A percentile compares a stretch with the other conserved stretches of the same genome.
Conservation (phyloP, 352 stramenopile genomes). For the Globisporangium uncinulatum region DNA sequence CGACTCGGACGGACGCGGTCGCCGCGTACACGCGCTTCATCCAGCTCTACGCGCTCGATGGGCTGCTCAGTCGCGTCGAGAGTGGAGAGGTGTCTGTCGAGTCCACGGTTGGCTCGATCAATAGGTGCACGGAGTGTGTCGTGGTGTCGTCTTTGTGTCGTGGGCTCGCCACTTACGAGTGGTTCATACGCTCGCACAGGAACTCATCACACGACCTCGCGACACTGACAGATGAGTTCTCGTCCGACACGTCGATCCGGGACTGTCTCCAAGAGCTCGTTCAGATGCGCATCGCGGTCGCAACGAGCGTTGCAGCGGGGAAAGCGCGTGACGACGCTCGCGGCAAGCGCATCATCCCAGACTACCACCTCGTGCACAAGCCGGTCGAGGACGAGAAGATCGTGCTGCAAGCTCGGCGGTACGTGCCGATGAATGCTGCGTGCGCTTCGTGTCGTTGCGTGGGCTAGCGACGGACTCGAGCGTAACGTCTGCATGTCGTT, state of each 20-base stretch:
- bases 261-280: slow-evolving; percentile 66
- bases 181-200: slow-evolving; percentile 9
- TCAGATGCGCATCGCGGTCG: slow-evolving; percentile 38
- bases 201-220: slow-evolving; percentile 24
- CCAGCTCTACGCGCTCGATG: slow-evolving; percentile 65
- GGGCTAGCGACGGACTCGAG: background rate
- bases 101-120: slow-evolving; percentile 19
- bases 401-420: slow-evolving; percentile 46
- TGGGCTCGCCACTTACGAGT: background rate
- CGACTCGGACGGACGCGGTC: slow-evolving; percentile 46
- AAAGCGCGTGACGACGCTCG: slow-evolving; percentile 72
- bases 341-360: slow-evolving; percentile 56
- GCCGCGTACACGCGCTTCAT: slow-evolving; percentile 83
- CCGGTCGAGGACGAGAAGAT: slow-evolving; percentile 33
- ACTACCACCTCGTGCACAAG: slow-evolving; percentile 70
- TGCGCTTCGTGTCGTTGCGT: too few relatives aligned
- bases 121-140: slow-evolving; percentile 20
- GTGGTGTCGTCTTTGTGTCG: background rate
- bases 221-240: slow-evolving; percentile 42
- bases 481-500: background rate
- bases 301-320: slow-evolving; percentile 47
- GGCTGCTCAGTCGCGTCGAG: slow-evolving; percentile 33
- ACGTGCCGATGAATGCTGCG: background rate
- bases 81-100: slow-evolving; percentile 24
- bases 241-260: slow-evolving; percentile 22